phyloP scores from a whole-genome alignment of 192 early-diverging fungal species.

The Gamsiella multidivaricata region DNA sequence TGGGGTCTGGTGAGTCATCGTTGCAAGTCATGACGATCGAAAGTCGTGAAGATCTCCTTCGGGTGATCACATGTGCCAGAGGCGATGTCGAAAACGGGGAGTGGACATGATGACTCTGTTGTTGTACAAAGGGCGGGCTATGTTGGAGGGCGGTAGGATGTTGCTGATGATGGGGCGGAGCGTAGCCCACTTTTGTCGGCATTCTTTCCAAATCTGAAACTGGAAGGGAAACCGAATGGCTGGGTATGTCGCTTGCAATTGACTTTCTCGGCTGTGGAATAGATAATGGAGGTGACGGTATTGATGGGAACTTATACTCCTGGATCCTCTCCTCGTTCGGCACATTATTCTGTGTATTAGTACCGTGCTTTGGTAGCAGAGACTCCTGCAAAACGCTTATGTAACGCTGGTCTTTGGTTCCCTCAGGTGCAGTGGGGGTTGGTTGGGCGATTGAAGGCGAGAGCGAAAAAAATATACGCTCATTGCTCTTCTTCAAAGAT shows the following conservation, averaged over 20 bases:
- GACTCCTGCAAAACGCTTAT: constrained; percentile 32
- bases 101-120: constrained; percentile 17
- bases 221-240: neutral
- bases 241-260: neutral
- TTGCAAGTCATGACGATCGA: constrained; percentile 51
- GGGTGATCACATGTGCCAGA: constrained; percentile 41
- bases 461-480: constrained; percentile 14
- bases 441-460: neutral
- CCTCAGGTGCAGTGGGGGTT: neutral
- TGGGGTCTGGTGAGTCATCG: constrained; percentile 37
- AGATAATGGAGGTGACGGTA: constrained; percentile 37
- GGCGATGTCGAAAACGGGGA: constrained; percentile 42
- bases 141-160: constrained; percentile 6
- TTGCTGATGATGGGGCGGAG: neutral
- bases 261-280: constrained; percentile 25
- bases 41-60: constrained; percentile 39
- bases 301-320: constrained; percentile 30
- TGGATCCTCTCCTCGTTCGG: constrained; percentile 20
- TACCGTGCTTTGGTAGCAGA: constrained; percentile 24
- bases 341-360: neutral
- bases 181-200: neutral
- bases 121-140: constrained; percentile 20
- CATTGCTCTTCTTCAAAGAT: constrained; percentile 19
- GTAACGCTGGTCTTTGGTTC: neutral
- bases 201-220: neutral